These are phyloP conservation scores for Mycosphaerella sp. DNA, from an alignment of 2,329 filamentous ascomycete species.

Conservation along the genomic window DNA sequence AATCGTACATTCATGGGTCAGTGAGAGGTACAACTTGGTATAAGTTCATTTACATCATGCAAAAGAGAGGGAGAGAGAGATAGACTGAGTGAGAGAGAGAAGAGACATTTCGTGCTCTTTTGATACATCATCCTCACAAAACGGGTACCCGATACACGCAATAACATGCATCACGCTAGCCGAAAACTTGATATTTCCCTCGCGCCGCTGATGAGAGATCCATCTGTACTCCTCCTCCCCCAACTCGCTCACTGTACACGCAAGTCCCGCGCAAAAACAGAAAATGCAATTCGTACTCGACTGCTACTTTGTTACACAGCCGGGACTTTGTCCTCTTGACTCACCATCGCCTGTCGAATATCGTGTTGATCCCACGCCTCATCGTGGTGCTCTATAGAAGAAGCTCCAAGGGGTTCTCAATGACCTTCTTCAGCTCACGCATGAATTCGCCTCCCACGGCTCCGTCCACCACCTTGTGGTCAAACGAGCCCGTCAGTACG, in stretches of 20 bases:
- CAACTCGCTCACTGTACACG: conserved; percentile 22
- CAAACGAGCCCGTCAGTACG: conserved; percentile 87
- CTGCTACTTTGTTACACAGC: not conserved
- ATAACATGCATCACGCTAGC: not conserved
- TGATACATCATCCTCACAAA: not conserved
- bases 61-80: not conserved
- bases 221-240: conserved; percentile 1
- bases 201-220: conserved; percentile 1
- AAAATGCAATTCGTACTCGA: conserved; percentile 9
- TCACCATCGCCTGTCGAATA: conserved; percentile 12
- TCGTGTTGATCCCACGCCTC: not conserved
- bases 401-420: conserved; percentile 95
- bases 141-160: not conserved
- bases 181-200: not conserved
- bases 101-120: not conserved
- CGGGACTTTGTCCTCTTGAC: not conserved
- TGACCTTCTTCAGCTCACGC: conserved; percentile 89
- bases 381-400: conserved; percentile 57
- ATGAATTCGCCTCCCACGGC: conserved; percentile 97
- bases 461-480: conserved; percentile 98
- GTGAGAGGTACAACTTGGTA: no score
- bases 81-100: not conserved
- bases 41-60: no score
- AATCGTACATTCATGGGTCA: no score
- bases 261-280: conserved; percentile 4